Base-by-base conservation (phyloP, 768 basidiomycete genomes). In the Gyrodon lividus region DNA sequence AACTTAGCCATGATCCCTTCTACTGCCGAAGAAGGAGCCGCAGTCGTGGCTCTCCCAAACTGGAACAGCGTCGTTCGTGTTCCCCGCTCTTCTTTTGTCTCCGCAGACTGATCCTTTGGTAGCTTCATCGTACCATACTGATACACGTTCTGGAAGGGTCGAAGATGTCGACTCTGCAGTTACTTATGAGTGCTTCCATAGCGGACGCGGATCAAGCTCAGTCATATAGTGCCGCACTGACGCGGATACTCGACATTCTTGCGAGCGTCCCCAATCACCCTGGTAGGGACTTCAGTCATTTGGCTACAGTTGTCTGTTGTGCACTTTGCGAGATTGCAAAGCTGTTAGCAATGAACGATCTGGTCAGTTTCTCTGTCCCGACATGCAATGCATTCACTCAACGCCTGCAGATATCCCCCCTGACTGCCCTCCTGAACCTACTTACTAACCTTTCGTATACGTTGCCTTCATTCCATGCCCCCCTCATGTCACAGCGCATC, bases 51-150 rank as follows among this genome's bases (percentile, higher is more conserved):
- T 35, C 70, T 71, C 43, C 69, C 77, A 12, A 78, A 81, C 53
- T 80, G 80, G 80, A 77, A 73, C 51, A 70, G 72, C 16, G 78
- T 84, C 74, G 87, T 88, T 62, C 19, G 69, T 64, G 7, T 57
- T 31, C 17, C 35, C 9, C 9, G 24, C 14, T 24, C 20, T n/a
- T 47, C 44, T 46, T 34, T 35, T 20, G 16, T 22, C 34, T 52
- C 33, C 34, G 34, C 24, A 24, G 28, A 43, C 31, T 31, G 31
- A 31, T 12, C 31, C 16, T 47, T 10, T 20, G 12, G 33, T 38
- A 89, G 87, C 67, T 88, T 42, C 80, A 78, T 55, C 74, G 78
- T 37, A 72, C 85, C 24, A 64, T 89, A n/a, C 60, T 88, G 47
- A 80, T 78, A 0, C 87, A 89, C 64, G 70, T 71, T 2, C 63